Evolutionary conservation across 2,329 filamentous ascomycete genomes (phyloP), one percentile per base, ranked within the genome.

Genomic region (Neonectria ditissima): DNA sequence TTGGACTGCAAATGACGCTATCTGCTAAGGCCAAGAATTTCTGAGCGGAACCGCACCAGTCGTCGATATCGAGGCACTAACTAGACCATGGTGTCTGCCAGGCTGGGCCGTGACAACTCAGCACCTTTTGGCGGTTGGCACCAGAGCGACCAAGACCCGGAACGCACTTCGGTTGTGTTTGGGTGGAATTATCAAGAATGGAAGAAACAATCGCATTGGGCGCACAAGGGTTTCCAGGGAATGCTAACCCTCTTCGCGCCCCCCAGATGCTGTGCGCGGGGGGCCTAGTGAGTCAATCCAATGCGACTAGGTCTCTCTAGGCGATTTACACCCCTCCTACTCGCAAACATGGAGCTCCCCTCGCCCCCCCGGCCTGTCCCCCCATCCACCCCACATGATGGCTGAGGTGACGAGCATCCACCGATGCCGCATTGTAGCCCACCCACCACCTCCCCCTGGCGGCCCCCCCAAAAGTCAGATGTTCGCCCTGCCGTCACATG

Each of bases 41-140:
- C 45, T 28, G 55, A 57, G 69, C 67, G 69, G 65, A 70, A 68
- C 67, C 69, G 63, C 67, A 70, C 39, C 41, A 37, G 50, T 55
- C 34, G 55, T 55, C 55, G 48, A 48, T 26, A 53, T 51, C 37
- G 13, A 44, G 37, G 44, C 53, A 59, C 56, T 54, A 59, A 43
- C 39, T 47, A 44, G 45, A 59, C 57, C 48, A 48, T 26, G 24
- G 6, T 26, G 24, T 26, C 4, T 59, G 57, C 41, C 45, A 26
- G 45, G 48, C 37, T 51, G 37, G 37, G 56, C 43, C 47, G 47
- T 39, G 52, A 53, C 39, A 59, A 59, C 48, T 47, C 48, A 24
- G 43, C 56, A 10, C n/a, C 13, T 13, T 16, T n/a, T n/a, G n/a
- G n/a, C 32, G 16, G 32, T 34, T 16, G 10, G 32, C 32, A 34